These are phyloP conservation scores for Cercophora newfieldiana DNA, from an alignment of 495 filamentous ascomycete genomes.

Conservation along the genomic window DNA sequence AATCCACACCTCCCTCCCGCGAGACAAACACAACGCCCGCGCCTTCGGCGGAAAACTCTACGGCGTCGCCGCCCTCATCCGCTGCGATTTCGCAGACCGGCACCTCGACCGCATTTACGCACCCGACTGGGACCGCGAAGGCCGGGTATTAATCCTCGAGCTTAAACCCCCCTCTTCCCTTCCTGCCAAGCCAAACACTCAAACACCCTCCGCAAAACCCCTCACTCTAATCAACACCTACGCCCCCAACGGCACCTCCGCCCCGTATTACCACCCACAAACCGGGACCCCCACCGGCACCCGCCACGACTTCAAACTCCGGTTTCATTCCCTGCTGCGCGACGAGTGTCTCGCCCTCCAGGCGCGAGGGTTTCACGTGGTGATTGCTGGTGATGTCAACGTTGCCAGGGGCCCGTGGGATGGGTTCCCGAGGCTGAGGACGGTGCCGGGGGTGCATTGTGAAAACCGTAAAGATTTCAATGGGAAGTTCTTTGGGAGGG, in stretches of 20 bases:
- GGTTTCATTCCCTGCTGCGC: slow-evolving; percentile 45
- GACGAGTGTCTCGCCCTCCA: slow-evolving; percentile 44
- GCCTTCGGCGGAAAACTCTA: slow-evolving; percentile 52
- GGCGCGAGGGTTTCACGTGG: slow-evolving; percentile 37
- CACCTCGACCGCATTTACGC: slow-evolving; percentile 23
- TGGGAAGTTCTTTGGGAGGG: slow-evolving; percentile 44
- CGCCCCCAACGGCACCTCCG: slow-evolving; percentile 53
- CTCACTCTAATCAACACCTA: slow-evolving; percentile 52
- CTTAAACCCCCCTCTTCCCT: slow-evolving; percentile 16
- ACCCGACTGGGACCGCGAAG: slow-evolving; percentile 54
- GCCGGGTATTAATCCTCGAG: slow-evolving; percentile 48
- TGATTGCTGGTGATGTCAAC: slow-evolving; percentile 54
- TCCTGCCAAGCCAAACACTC: too few relatives aligned
- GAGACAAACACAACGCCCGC: slow-evolving; percentile 48
- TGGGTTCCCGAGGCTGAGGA: slow-evolving; percentile 46
- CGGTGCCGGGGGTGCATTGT: slow-evolving; percentile 44
- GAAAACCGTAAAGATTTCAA: slow-evolving; percentile 52
- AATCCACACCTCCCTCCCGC: slow-evolving; percentile 44
- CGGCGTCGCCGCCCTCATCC: slow-evolving; percentile 51
- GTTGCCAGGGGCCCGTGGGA: slow-evolving; percentile 44
- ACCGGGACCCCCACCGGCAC: slow-evolving; percentile 45
- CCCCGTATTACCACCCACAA: slow-evolving; percentile 41
- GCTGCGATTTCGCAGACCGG: slow-evolving; percentile 39
- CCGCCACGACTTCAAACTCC: slow-evolving; percentile 50
- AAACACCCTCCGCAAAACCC: slow-evolving; percentile 8